phyloP scores from a whole-genome alignment of 176 grass and related monocot genomes.

The Secale cereale region DNA sequence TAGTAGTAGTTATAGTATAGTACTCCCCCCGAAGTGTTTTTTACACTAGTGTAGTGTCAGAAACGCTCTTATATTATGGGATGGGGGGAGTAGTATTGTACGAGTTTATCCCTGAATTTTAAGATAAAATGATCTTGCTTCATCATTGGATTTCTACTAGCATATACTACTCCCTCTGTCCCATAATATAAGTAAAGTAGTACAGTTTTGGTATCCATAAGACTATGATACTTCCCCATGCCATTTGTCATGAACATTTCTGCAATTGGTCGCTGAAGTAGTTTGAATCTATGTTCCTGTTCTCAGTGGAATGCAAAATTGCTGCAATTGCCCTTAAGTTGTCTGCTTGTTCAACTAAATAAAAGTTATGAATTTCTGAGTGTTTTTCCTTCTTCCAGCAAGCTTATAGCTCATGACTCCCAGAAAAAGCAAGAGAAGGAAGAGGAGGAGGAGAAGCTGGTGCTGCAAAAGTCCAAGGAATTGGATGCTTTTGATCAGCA shows the following conservation, averaged over 20 bases:
- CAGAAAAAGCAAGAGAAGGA: conserved; percentile 89
- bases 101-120: not conserved
- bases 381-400: conserved; percentile 49
- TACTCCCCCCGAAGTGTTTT: too few species aligned
- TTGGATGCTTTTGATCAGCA: conserved; percentile 88
- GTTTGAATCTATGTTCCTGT: not conserved
- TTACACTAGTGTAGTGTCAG: too few species aligned
- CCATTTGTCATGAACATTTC: not conserved
- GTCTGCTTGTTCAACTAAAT: not conserved
- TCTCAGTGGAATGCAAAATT: not conserved
- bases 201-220: not conserved
- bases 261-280: not conserved
- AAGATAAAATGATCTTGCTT: not conserved
- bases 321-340: not conserved
- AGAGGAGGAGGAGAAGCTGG: conserved; percentile 77
- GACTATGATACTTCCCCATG: not conserved
- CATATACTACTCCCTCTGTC: not conserved
- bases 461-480: conserved; percentile 69
- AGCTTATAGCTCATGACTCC: conserved; percentile 62
- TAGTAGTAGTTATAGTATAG: not conserved
- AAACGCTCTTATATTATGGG: too few species aligned
- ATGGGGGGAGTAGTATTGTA: not conserved
- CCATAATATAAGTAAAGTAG: not conserved
- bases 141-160: not conserved
- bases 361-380: not conserved